phyloP scores from a whole-genome alignment of 2,329 filamentous ascomycete genomes.

The Diaporthe citri region DNA sequence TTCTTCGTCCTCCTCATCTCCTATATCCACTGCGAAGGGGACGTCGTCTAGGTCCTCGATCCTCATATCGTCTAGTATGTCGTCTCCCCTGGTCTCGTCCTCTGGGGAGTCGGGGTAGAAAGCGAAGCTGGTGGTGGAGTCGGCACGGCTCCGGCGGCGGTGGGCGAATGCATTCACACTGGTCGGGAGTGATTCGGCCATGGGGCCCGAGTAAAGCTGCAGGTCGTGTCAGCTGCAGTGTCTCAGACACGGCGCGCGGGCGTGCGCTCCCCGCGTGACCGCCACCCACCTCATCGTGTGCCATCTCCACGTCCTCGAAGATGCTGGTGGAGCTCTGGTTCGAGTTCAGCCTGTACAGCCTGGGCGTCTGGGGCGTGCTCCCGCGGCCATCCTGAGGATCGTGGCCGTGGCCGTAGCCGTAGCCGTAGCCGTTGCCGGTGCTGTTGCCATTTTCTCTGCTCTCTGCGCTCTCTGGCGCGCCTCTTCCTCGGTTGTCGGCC shows the following conservation, averaged over 20 bases:
- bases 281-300: slow-evolving; percentile 84
- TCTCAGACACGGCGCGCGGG: slow-evolving; percentile 15
- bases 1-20: slow-evolving; percentile 53
- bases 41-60: slow-evolving; percentile 55
- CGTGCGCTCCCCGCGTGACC: neutral
- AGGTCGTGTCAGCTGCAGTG: slow-evolving; percentile 20
- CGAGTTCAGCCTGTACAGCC: slow-evolving; percentile 74
- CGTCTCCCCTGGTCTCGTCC: slow-evolving; percentile 49
- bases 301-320: slow-evolving; percentile 98
- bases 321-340: slow-evolving; percentile 84
- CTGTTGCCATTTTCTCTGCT: slow-evolving; percentile 16
- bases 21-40: slow-evolving; percentile 54
- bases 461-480: slow-evolving; percentile 22
- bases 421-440: slow-evolving; percentile 38
- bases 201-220: slow-evolving; percentile 87
- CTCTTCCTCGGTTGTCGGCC: slow-evolving; percentile 36
- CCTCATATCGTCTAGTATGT: slow-evolving; percentile 41
- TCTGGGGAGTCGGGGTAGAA: slow-evolving; percentile 82
- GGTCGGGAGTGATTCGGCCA: slow-evolving; percentile 95
- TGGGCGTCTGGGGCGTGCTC: slow-evolving; percentile 41
- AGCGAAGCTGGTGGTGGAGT: slow-evolving; percentile 89
- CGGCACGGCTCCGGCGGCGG: slow-evolving; percentile 77
- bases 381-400: slow-evolving; percentile 39
- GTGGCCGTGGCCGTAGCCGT: slow-evolving; percentile 41
- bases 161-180: slow-evolving; percentile 94